These are phyloP conservation scores for Lablab purpureus DNA, from an alignment of 306 rosid species.

Conservation along the genomic window DNA sequence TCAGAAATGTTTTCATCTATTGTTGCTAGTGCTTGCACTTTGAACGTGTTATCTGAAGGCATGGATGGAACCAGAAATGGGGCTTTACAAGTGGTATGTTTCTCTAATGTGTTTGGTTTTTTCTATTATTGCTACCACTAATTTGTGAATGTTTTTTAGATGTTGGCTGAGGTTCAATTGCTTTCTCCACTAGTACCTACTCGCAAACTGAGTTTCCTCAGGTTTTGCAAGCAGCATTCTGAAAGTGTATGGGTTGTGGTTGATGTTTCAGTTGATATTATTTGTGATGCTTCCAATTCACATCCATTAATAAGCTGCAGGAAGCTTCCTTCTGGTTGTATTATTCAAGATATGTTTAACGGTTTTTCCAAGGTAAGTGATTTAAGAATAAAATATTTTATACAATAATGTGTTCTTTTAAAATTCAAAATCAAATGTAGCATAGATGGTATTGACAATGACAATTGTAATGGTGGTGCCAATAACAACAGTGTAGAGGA, in stretches of 20 bases:
- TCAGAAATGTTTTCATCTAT: slow-evolving; percentile 71
- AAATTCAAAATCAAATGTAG: no score
- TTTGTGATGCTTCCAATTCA: slow-evolving; percentile 47
- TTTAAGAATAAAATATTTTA: not conserved
- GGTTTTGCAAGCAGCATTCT: slow-evolving; percentile 79
- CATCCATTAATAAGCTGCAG: slow-evolving; percentile 52
- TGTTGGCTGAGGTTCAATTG: slow-evolving; percentile 84
- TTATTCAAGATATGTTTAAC: slow-evolving; percentile 76
- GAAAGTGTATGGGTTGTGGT: slow-evolving; percentile 89
- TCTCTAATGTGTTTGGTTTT: slow-evolving; percentile 4
- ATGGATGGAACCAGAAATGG: slow-evolving; percentile 71
- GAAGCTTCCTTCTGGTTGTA: slow-evolving; percentile 93
- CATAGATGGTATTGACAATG: no score
- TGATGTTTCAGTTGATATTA: slow-evolving; percentile 71
- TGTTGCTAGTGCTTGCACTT: slow-evolving; percentile 67
- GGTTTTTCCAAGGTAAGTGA: slow-evolving; percentile 75
- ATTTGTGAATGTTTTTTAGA: slow-evolving; percentile 52
- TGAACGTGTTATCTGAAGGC: slow-evolving; percentile 63
- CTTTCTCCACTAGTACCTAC: slow-evolving; percentile 83
- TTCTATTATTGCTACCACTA: slow-evolving; percentile 14
- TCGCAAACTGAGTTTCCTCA: slow-evolving; percentile 71
- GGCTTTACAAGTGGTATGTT: slow-evolving; percentile 70
- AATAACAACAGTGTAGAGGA: no score
- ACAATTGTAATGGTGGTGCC: no score
- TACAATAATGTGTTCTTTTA: not conserved